Evolutionary conservation across 2,329 filamentous ascomycete genomes (phyloP), one percentile per base, ranked within the genome.

Genomic region (Acephala macrosclerotiorum): DNA sequence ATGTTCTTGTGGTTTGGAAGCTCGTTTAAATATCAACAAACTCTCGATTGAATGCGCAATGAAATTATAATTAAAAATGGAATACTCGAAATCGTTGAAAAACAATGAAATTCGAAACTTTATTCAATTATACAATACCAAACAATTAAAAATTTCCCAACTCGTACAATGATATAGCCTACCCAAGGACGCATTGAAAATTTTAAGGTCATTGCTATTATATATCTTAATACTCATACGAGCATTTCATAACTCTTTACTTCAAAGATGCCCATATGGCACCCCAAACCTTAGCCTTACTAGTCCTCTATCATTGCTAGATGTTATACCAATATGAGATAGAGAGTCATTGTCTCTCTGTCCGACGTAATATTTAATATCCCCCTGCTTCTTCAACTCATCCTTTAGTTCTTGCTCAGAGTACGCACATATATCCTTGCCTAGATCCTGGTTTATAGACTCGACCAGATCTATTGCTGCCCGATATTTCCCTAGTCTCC

Each of bases 401-500:
- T 45, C 22, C 49, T 63, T 20, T 5, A 58, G n/a, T 25, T 63
- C 60, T n/a, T 29, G 6, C 25, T 63, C 51, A 16, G 49, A 29
- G 36, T 63, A 63, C 22, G 60, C 51, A 58, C 60, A 51, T 16
- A 58, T 57, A 63, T 63, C 26, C 2, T 12, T 20, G 1, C 60
- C 53, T 1, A 63, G 26, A 57, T 62, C 60, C 12, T 47, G 9
- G 1, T 47, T 33, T 2, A 63, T 63, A 35, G 51, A 40, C 51
- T 63, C 60, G 3, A 45, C 36, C 4, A 63, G 14, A 58, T 63
- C 60, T 18, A 63, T 18, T 38, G 53, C 53, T 2, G 60, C 60
- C 18, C 60, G n/a, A 29, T 63, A 63, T 36, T 63, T 47, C 8
- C 60, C 60, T 16, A 63, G 18, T n/a, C 25, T n/a, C 16, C 60